Conservation (phyloP, 73 alveolate genomes). For the Blepharisma japonicum region DNA sequence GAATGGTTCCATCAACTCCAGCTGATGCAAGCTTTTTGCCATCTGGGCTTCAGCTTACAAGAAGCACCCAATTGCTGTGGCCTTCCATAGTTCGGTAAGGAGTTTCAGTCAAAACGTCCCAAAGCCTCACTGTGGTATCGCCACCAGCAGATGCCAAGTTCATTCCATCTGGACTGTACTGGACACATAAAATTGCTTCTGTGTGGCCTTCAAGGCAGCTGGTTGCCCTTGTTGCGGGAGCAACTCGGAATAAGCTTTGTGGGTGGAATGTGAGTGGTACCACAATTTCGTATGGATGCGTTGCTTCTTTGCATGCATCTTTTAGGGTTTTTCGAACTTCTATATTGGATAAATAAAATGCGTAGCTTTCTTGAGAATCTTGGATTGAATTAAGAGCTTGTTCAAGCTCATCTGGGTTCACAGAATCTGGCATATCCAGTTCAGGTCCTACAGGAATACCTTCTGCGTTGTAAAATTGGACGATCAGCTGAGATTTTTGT, state of each 20-base stretch:
- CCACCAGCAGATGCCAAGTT: slow-evolving; percentile 97
- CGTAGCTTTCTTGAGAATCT: neutral
- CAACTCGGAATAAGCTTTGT: slow-evolving; percentile 92
- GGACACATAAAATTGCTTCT: slow-evolving; percentile 83
- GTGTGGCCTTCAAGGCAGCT: slow-evolving; percentile 98
- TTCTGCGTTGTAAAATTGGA: slow-evolving; percentile 27
- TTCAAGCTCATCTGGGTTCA: slow-evolving; percentile 8
- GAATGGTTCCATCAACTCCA: slow-evolving; percentile 81
- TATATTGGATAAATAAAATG: neutral
- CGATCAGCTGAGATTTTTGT: neutral
- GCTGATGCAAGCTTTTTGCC: slow-evolving; percentile 82
- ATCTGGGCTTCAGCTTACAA: slow-evolving; percentile 84
- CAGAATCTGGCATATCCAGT: neutral
- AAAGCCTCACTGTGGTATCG: slow-evolving; percentile 93
- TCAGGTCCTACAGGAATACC: slow-evolving; percentile 27
- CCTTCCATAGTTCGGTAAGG: slow-evolving; percentile 87
- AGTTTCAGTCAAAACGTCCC: slow-evolving; percentile 98
- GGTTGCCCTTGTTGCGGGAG: slow-evolving; percentile 98
- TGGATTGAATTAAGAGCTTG: slow-evolving; percentile 9
- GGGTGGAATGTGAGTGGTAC: slow-evolving; percentile 95
- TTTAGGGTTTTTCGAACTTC: slow-evolving; percentile 7
- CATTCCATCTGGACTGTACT: slow-evolving; percentile 81
- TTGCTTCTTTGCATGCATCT: slow-evolving; percentile 22
- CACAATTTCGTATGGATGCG: slow-evolving; percentile 49
- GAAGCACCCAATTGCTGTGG: slow-evolving; percentile 86